phyloP scores from a whole-genome alignment of 1,139 yeast genomes.

The Pneumocystis wakefieldiae region DNA sequence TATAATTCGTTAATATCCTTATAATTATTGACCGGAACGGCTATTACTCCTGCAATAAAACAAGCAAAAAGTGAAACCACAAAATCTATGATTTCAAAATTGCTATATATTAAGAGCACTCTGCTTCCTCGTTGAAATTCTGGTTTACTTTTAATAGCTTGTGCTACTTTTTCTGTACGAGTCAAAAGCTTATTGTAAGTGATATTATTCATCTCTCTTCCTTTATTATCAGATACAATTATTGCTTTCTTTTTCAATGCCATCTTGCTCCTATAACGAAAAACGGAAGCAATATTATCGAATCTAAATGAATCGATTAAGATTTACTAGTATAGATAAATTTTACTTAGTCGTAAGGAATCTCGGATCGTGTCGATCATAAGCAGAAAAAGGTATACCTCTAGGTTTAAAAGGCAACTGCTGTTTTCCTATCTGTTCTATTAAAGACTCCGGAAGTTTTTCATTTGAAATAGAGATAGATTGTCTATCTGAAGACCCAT shows the following conservation, averaged over 20 bases:
- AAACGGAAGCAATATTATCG: conserved; percentile 54
- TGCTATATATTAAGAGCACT: conserved; percentile 70
- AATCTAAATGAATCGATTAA: conserved; percentile 18
- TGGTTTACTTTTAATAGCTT: conserved; percentile 63
- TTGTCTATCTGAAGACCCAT: background rate
- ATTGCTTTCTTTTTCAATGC: conserved; percentile 61
- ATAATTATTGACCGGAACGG: conserved; percentile 50
- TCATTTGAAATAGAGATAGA: background rate
- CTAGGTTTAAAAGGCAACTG: conserved; percentile 25
- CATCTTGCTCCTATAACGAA: conserved; percentile 54
- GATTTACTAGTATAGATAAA: background rate
- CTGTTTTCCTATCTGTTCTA: conserved; percentile 6
- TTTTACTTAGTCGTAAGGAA: conserved; percentile 18
- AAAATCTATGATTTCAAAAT: conserved; percentile 72
- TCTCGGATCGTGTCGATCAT: conserved; percentile 24
- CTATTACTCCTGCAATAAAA: conserved; percentile 83
- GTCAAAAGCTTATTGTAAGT: conserved; percentile 83
- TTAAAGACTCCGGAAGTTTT: background rate
- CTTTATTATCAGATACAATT: conserved; percentile 55
- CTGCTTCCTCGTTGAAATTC: conserved; percentile 67
- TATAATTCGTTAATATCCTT: conserved; percentile 16
- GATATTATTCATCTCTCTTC: conserved; percentile 61
- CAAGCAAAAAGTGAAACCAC: conserved; percentile 80
- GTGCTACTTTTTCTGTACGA: conserved; percentile 77
- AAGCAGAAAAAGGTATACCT: conserved; percentile 25